Evolutionary conservation across 1,139 yeast genomes (phyloP).

Genomic region (Geotrichum bryndzae): DNA sequence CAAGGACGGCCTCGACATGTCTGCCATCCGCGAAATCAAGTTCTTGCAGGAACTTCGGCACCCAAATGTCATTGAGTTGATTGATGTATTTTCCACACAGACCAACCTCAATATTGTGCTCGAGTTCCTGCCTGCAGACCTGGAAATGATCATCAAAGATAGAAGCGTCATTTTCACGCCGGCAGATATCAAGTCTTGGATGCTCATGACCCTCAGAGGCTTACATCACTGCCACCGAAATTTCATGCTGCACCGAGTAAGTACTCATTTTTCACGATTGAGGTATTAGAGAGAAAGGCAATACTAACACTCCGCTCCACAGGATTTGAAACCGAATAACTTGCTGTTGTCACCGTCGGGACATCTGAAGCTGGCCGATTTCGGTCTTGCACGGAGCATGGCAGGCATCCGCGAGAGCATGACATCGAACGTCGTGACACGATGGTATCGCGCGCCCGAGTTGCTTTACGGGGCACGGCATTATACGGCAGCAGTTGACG

Average conservation of each 20-base stretch:
- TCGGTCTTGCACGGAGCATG: conserved; percentile 84
- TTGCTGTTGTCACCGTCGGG: conserved; percentile 82
- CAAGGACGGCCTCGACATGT: conserved; percentile 96
- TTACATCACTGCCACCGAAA: conserved; percentile 92
- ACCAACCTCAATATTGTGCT: conserved; percentile 77
- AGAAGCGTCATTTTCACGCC: conserved; percentile 68
- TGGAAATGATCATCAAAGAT: conserved; percentile 86
- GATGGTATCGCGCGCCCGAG: conserved; percentile 98
- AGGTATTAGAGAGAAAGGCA: background rate
- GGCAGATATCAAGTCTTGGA: conserved; percentile 89
- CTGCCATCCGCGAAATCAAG: conserved; percentile 92
- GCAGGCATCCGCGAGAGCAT: conserved; percentile 65
- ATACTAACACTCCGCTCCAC: background rate
- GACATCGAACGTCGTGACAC: conserved; percentile 89
- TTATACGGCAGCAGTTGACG: conserved; percentile 81
- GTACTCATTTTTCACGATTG: background rate
- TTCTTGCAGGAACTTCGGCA: conserved; percentile 84
- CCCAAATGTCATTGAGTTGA: conserved; percentile 73
- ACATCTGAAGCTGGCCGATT: conserved; percentile 87
- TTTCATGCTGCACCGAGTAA: conserved; percentile 67
- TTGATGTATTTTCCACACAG: conserved; percentile 74
- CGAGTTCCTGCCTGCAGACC: conserved; percentile 86
- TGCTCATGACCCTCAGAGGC: conserved; percentile 89
- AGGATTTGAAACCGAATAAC: conserved; percentile 48
- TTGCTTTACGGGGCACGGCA: conserved; percentile 81